These are phyloP conservation scores for Vanrija pseudolonga DNA, from an alignment of 1,284 basidiomycete species.

Conservation along the genomic window DNA sequence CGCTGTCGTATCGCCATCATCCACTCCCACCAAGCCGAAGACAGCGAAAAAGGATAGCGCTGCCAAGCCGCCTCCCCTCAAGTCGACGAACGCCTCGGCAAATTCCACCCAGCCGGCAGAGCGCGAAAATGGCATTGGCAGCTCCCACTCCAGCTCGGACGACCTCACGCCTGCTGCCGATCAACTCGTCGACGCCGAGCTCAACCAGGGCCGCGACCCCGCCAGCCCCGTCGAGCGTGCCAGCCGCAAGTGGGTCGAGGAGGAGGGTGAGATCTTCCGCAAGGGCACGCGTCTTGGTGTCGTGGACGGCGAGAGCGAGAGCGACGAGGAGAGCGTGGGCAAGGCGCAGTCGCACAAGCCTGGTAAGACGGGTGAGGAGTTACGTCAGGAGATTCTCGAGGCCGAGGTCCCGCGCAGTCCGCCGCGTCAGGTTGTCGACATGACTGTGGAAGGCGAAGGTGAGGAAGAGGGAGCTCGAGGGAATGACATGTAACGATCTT, in stretches of 20 bases:
- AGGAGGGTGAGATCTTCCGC: conserved; percentile 87
- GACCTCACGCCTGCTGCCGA: conserved; percentile 4
- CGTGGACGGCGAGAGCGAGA: conserved; percentile 69
- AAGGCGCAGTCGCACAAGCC: not conserved
- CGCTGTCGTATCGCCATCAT: conserved; percentile 34
- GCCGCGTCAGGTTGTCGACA: conserved; percentile 27
- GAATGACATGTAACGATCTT: not conserved
- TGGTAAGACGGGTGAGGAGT: conserved; percentile 12
- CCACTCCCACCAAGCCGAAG: too few species aligned
- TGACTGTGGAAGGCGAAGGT: conserved; percentile 1
- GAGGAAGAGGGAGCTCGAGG: conserved; percentile 3
- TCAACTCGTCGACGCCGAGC: conserved; percentile 12
- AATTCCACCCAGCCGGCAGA: too few species aligned
- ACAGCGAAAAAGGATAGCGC: too few species aligned
- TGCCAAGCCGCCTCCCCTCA: too few species aligned
- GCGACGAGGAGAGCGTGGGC: conserved; percentile 58
- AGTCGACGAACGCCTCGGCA: too few species aligned
- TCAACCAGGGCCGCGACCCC: conserved; percentile 7
- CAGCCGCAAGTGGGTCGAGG: conserved; percentile 69
- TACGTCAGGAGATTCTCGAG: conserved; percentile 37
- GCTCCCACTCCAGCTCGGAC: not conserved
- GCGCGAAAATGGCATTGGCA: not conserved
- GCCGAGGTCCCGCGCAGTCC: conserved; percentile 44
- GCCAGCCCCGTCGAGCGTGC: conserved; percentile 45
- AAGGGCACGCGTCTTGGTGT: conserved; percentile 77